These are phyloP conservation scores for Stagonosporopsis chrysanthemi DNA, from an alignment of 2,329 filamentous ascomycete genomes.

Conservation along the genomic window DNA sequence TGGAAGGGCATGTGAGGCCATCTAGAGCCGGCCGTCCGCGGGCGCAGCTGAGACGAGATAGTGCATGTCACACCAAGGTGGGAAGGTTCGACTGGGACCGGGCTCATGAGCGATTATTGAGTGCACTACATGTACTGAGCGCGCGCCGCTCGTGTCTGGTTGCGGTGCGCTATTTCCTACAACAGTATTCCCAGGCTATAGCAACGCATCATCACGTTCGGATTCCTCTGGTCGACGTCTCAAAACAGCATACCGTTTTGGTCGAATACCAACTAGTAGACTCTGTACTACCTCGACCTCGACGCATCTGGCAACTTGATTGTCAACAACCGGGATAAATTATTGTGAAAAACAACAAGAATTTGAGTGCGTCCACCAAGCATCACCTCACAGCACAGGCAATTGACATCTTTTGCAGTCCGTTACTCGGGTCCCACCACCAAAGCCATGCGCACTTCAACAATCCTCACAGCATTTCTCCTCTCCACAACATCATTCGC, in stretches of 20 bases:
- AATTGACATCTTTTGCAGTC: slow-evolving; percentile 1
- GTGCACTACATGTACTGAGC: slow-evolving; percentile 20
- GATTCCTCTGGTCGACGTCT: slow-evolving; percentile 2
- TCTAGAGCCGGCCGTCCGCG: slow-evolving; percentile 17
- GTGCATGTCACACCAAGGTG: slow-evolving; percentile 23
- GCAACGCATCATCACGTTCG: background rate
- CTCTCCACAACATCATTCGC: slow-evolving; percentile 22
- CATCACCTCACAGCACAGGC: background rate
- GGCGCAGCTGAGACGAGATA: slow-evolving; percentile 19
- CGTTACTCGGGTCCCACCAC: background rate
- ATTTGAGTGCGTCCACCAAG: background rate
- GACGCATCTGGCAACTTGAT: slow-evolving; percentile 5
- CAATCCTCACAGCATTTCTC: slow-evolving; percentile 25
- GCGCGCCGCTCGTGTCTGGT: slow-evolving; percentile 11
- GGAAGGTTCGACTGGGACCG: slow-evolving; percentile 19
- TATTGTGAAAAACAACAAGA: background rate
- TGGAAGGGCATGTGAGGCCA: slow-evolving; percentile 2
- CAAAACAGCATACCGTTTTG: background rate
- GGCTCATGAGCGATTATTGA: slow-evolving; percentile 8
- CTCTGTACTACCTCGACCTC: slow-evolving; percentile 3
- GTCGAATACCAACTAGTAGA: background rate
- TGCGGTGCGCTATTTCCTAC: slow-evolving; percentile 2
- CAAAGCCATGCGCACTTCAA: slow-evolving; percentile 18
- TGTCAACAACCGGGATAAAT: background rate
- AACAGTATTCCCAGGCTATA: slow-evolving; percentile 1